Base-by-base conservation (phyloP, 208 protist species). In the Leishmania amazonensis region DNA sequence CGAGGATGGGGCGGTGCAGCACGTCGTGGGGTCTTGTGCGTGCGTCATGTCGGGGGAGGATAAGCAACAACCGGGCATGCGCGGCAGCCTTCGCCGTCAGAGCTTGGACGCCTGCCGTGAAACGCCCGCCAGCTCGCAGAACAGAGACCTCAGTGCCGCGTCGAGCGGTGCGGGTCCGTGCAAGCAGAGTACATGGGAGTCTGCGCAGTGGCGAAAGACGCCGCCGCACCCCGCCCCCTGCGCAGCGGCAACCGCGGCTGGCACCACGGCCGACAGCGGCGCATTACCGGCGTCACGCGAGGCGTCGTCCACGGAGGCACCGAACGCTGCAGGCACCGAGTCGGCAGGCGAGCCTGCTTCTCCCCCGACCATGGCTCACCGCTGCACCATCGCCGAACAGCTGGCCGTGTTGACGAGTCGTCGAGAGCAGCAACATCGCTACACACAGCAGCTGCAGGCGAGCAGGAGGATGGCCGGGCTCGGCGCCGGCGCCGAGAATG, bases 341-440 rank as follows among this genome's bases (percentile, higher is more conserved):
- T 15, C 17, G 47, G 57, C 15, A 17, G 72, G 53, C 21, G 51
- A 60, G 58, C 71, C 70, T 51, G 57, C 58, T 65, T 81, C 71
- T 1, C 77, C 81, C 58, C 54, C 81, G 31, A 85, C 62, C 9
- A 7, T 75, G 21, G 77, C 81, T 2, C 76, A 72, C 40, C 75
- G 64, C 2, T 76, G 76, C 65, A 87, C 83, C 77, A 88, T 89
- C 53, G 90, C 87, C n/a, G 85, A 88, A 78, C 86, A 90, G 75
- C 81, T 94, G 40, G 83, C 83, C 7, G 70, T 85, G 58, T 81
- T 94, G 64, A 89, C 90, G 60, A 80, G 81, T 28, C 84, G 90
- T 9, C 87, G 88, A 15, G 85, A 89, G 81, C 84, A 86, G 78
- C 90, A 94, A 70, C 85, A 78, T 80, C 83, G 76, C 49, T 73